phyloP scores from a whole-genome alignment of 192 early-diverging fungal species.

The Coemansia sp. region DNA sequence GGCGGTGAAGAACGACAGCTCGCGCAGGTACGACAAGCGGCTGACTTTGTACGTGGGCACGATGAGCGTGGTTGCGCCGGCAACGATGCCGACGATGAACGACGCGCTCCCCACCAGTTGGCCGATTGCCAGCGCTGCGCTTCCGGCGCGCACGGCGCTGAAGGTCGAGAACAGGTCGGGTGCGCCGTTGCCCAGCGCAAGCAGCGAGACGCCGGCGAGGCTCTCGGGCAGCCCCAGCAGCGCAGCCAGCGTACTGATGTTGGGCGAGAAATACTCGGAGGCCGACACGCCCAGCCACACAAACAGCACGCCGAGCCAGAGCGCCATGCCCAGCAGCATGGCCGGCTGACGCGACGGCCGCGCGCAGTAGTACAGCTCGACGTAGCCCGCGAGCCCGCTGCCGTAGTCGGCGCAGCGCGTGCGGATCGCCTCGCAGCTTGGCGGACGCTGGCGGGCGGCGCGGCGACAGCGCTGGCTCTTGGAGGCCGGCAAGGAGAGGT shows the following conservation, averaged over 20 bases:
- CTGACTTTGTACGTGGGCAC: slow-evolving; percentile 69
- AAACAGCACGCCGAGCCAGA: slow-evolving; percentile 75
- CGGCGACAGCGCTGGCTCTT: slow-evolving; percentile 23
- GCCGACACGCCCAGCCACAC: slow-evolving; percentile 76
- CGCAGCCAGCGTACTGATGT: slow-evolving; percentile 76
- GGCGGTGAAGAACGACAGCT: slow-evolving; percentile 71
- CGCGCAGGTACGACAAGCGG: slow-evolving; percentile 72
- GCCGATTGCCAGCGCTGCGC: slow-evolving; percentile 81
- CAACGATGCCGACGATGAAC: slow-evolving; percentile 83
- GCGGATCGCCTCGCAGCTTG: slow-evolving; percentile 61
- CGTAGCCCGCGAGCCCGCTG: slow-evolving; percentile 57
- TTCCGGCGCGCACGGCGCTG: slow-evolving; percentile 68
- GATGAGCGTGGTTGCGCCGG: slow-evolving; percentile 79
- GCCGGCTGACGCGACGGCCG: slow-evolving; percentile 11
- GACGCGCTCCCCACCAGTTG: slow-evolving; percentile 86
- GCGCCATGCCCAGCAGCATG: slow-evolving; percentile 53
- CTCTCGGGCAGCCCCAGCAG: slow-evolving; percentile 79
- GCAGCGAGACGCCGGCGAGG: slow-evolving; percentile 75
- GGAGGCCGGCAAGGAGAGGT: neutral
- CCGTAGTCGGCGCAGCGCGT: slow-evolving; percentile 64
- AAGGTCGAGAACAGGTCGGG: slow-evolving; percentile 92
- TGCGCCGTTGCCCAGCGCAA: slow-evolving; percentile 89
- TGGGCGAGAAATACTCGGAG: slow-evolving; percentile 85
- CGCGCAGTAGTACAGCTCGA: slow-evolving; percentile 55
- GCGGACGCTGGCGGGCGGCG: slow-evolving; percentile 55